Evolutionary conservation across 352 stramenopile genomes (phyloP), one percentile per base, ranked within the genome.

Genomic region (Elongisporangium prolatum): DNA sequence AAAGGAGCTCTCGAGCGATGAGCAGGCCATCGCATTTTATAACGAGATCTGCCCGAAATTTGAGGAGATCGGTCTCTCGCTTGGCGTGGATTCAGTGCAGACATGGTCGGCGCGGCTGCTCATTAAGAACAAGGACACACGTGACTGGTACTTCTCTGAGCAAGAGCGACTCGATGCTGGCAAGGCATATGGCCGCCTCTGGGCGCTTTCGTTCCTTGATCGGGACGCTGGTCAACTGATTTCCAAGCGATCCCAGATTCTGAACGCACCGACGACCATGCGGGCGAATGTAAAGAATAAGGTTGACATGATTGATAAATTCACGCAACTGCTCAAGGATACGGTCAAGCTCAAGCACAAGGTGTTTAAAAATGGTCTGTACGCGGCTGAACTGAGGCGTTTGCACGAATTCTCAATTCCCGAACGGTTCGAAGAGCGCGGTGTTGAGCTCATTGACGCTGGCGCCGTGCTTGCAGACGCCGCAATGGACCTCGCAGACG

Each of bases 111-210:
- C 82, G 13, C 69, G 84, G 64, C 59, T 95, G 44, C 64, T 93
- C 9, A 93, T 95, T 62, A 95, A 93, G 64, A 93, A 93, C 65
- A 93, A 93, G 64, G 84, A 95, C 11, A 92, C 86, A 2, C 71
- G 83, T 11, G 83, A 93, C 52, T 94, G 84, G 84, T 94, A 93
- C 48, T 95, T 88, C 34, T 78, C 65, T 7, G 84, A 95, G 49
- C 69, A 90, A 52, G 82, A 95, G 61, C 77, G 86, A 6, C 57
- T 93, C 21, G 78, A 92, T 57, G 84, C 86, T 17, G 83, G 80
- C 44, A 82, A 85, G 28, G 83, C 86, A 3, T 95, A 95, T 56
- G 72, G 68, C 14, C 83, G 79, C 0, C 63, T 94, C 3, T 94
- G 86, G 86, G 84, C 68, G 13, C 65, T 95, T 55, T 91, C 84